Conservation (phyloP, 2,329 filamentous ascomycete genomes). For the Alternaria sp. region DNA sequence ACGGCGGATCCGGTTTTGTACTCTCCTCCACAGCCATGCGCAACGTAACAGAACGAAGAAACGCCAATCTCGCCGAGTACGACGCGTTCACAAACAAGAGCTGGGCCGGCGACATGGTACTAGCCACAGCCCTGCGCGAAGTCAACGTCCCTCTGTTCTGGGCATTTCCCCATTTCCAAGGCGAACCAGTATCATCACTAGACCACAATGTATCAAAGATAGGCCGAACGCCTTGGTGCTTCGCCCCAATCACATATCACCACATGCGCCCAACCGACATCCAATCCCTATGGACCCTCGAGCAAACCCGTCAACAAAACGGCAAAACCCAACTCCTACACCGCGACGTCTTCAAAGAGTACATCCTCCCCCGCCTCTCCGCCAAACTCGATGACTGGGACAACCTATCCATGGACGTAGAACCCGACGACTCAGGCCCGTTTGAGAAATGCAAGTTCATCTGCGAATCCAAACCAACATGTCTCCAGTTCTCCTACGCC, state of each 20-base stretch:
- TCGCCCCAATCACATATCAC: conserved; percentile 55
- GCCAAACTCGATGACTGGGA: not conserved
- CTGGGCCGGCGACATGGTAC: conserved; percentile 59
- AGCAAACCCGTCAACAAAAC: conserved; percentile 34
- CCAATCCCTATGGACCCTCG: conserved; percentile 52
- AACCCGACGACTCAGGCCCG: not conserved
- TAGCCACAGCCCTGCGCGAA: conserved; percentile 56
- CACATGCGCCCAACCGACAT: conserved; percentile 54
- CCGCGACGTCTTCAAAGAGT: conserved; percentile 12
- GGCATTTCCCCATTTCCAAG: conserved; percentile 28
- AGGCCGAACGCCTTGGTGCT: conserved; percentile 55
- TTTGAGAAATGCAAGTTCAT: not conserved
- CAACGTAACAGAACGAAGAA: conserved; percentile 44
- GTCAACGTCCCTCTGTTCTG: conserved; percentile 37
- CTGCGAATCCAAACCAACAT: not conserved
- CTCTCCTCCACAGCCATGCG: conserved; percentile 57
- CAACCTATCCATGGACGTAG: conserved; percentile 1
- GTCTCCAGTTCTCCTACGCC: conserved; percentile 8
- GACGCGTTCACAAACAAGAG: conserved; percentile 54
- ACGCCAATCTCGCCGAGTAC: conserved; percentile 47
- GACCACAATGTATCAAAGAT: conserved; percentile 26
- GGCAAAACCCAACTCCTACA: not conserved
- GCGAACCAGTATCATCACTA: conserved; percentile 30
- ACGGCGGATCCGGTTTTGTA: conserved; percentile 60
- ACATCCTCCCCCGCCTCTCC: conserved; percentile 2